These are phyloP conservation scores for Acacia confusa DNA, from an alignment of 306 rosid species.

Conservation along the genomic window DNA sequence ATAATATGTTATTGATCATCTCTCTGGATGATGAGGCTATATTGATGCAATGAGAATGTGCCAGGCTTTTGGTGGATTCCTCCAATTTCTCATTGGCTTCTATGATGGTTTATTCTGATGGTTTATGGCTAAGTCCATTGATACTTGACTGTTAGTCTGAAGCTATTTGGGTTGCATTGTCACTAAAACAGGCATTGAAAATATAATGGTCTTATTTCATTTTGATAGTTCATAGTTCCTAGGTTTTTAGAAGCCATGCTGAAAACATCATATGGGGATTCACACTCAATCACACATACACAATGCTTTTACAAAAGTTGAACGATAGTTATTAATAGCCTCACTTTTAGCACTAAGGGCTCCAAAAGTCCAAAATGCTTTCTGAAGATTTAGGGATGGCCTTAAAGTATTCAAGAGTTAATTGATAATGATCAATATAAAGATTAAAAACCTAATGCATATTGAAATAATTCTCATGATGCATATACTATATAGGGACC, in stretches of 20 bases:
- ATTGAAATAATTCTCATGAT: neutral
- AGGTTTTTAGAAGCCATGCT: neutral
- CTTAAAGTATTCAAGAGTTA: neutral
- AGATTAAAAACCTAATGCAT: neutral
- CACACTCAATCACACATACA: neutral
- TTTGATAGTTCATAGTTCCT: constrained; percentile 3
- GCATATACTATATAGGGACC: neutral
- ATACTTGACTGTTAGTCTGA: constrained; percentile 24
- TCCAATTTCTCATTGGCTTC: constrained; percentile 19
- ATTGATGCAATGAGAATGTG: neutral
- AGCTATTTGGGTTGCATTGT: constrained; percentile 3
- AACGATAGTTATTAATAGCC: neutral
- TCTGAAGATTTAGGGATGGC: neutral
- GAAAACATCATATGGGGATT: neutral
- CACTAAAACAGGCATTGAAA: neutral
- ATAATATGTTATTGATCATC: neutral
- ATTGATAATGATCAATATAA: neutral
- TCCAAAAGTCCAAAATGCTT: neutral
- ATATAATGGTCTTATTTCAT: neutral
- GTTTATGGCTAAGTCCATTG: constrained; percentile 11
- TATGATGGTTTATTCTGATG: no score
- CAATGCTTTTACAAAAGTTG: neutral
- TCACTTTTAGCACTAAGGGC: neutral
- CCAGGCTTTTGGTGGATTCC: constrained; percentile 4
- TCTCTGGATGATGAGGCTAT: neutral